Evolutionary conservation across 2,329 filamentous ascomycete species (phyloP).

Genomic region (Zymoseptoria ardabiliae): DNA sequence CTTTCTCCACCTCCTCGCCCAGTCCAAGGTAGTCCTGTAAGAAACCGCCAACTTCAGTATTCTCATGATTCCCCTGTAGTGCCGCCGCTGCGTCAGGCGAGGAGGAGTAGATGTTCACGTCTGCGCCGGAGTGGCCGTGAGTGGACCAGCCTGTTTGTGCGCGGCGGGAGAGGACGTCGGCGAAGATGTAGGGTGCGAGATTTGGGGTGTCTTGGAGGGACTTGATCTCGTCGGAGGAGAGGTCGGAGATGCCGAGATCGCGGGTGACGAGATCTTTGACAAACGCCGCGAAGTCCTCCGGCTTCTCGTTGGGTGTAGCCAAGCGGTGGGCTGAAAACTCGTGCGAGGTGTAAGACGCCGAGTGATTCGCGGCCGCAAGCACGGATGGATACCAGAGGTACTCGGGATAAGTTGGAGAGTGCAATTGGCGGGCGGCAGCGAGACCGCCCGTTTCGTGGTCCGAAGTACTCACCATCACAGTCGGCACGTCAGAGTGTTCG

Average conservation of each 20-base stretch:
- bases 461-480: slow-evolving; percentile 79
- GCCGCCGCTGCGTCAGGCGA: slow-evolving; percentile 54
- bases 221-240: slow-evolving; percentile 62
- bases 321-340: slow-evolving; percentile 52
- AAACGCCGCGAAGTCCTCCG: slow-evolving; percentile 41
- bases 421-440: slow-evolving; percentile 65
- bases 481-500: slow-evolving; percentile 62
- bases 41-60: slow-evolving; percentile 84
- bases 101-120: slow-evolving; percentile 93
- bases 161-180: slow-evolving; percentile 78
- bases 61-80: slow-evolving; percentile 83
- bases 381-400: slow-evolving; percentile 77
- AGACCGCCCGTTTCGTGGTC: slow-evolving; percentile 96
- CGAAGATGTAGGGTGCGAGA: slow-evolving; percentile 56
- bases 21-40: slow-evolving; percentile 70
- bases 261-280: slow-evolving; percentile 62
- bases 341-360: slow-evolving; percentile 60
- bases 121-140: slow-evolving; percentile 79
- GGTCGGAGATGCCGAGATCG: slow-evolving; percentile 68
- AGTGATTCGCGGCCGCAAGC: slow-evolving; percentile 71
- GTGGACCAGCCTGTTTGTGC: slow-evolving; percentile 91
- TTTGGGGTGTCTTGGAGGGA: slow-evolving; percentile 52
- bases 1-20: slow-evolving; percentile 68
- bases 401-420: slow-evolving; percentile 52
- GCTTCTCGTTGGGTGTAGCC: neutral